Conservation (phyloP, 805 yeast genomes). For the Monosporozyma solicola region DNA sequence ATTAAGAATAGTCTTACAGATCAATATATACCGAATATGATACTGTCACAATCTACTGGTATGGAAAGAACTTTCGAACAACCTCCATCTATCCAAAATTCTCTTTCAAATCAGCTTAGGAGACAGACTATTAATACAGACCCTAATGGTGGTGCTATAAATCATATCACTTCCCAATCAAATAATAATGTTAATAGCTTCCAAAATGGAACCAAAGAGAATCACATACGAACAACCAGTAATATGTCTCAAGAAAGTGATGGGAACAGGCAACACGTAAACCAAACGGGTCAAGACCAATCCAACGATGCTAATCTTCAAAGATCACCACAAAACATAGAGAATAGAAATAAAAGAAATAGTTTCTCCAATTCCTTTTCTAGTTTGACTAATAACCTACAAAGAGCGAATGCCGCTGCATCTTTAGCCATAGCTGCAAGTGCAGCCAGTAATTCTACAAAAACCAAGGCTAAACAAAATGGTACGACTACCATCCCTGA, state of each 20-base stretch:
- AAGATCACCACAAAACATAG: not conserved
- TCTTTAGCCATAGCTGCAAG: conserved; percentile 5
- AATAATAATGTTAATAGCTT: not conserved
- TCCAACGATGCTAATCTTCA: not conserved
- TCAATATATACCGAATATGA: conserved; percentile 35
- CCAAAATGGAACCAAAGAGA: not conserved
- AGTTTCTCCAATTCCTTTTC: conserved; percentile 26
- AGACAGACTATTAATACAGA: not conserved
- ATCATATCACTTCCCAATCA: not conserved
- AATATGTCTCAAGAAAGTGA: not conserved
- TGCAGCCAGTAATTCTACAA: conserved; percentile 1
- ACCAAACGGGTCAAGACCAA: not conserved
- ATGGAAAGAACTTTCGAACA: conserved; percentile 35
- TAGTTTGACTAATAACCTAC: conserved; percentile 25
- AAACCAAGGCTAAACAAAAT: not conserved
- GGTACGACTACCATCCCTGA: not conserved
- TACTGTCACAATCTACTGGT: conserved; percentile 47
- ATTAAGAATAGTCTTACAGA: conserved; percentile 14
- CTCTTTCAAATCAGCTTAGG: conserved; percentile 13
- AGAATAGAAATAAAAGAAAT: not conserved
- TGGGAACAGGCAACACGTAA: not conserved
- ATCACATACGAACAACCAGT: not conserved
- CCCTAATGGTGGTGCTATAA: not conserved
- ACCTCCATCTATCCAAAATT: conserved; percentile 28
- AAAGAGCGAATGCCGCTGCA: conserved; percentile 12